A percentile compares a stretch with the other conserved stretches of the same genome.
These are phyloP conservation scores for Nannochloropsis gaditana DNA, from an alignment of 108 stramenopile genomes.

Conservation along the genomic window DNA sequence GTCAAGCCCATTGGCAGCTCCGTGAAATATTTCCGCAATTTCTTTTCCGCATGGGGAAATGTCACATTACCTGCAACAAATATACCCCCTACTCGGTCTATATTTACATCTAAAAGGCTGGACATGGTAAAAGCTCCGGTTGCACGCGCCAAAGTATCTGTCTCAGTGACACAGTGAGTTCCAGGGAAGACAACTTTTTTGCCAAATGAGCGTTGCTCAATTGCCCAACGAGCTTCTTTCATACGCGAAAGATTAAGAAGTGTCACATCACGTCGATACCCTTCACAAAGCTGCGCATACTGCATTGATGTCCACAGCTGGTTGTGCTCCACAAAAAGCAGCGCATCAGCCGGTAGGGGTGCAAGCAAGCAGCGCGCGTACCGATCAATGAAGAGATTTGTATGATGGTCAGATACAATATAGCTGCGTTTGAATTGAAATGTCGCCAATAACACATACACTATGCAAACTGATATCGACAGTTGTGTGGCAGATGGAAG, in stretches of 20 bases:
- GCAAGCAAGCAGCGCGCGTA: conserved; percentile 5
- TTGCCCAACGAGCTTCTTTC: not conserved
- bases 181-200: not conserved
- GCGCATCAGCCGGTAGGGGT: not conserved
- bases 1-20: not conserved
- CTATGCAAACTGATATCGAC: not conserved
- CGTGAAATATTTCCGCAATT: not conserved
- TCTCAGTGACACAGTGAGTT: not conserved
- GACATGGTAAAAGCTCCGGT: not conserved
- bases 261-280: not conserved
- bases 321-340: not conserved
- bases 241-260: not conserved
- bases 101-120: not conserved
- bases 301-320: not conserved
- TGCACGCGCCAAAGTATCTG: not conserved
- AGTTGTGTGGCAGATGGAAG: not conserved
- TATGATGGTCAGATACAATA: not conserved
- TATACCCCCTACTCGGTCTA: not conserved
- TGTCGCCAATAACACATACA: not conserved
- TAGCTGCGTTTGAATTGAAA: not conserved
- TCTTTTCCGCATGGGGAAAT: not conserved
- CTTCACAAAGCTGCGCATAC: not conserved
- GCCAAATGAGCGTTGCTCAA: not conserved
- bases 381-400: not conserved
- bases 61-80: conserved; percentile 2